A percentile compares a stretch with the other conserved stretches of the same genome.
These are phyloP conservation scores for Penicillium egyptiacum DNA, from an alignment of 495 filamentous ascomycete species.

Conservation along the genomic window DNA sequence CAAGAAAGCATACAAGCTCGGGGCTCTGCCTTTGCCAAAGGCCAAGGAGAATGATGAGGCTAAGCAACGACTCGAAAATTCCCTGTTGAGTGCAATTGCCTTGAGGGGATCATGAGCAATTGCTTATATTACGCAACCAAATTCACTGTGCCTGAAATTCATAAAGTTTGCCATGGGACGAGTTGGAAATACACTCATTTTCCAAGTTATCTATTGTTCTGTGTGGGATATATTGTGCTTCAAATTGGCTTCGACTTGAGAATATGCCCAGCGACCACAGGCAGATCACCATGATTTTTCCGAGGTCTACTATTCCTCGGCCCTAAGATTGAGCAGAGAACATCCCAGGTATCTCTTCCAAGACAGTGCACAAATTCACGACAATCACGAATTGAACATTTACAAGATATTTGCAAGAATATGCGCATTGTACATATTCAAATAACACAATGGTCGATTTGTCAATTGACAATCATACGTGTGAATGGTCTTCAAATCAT, in stretches of 20 bases:
- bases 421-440: too few relatives aligned
- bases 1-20: constrained; percentile 81
- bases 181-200: not conserved
- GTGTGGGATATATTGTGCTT: not conserved
- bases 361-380: constrained; percentile 1
- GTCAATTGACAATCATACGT: too few relatives aligned
- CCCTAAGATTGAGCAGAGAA: not conserved
- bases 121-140: not conserved
- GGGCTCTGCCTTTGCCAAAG: constrained; percentile 43
- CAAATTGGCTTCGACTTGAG: not conserved
- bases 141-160: not conserved
- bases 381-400: constrained; percentile 7
- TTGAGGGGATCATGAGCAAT: constrained; percentile 56
- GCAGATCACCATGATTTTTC: not conserved
- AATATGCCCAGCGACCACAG: not conserved
- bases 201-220: not conserved
- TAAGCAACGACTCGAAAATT: constrained; percentile 56
- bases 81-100: constrained; percentile 71
- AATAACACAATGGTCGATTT: too few relatives aligned
- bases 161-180: not conserved
- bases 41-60: constrained; percentile 28
- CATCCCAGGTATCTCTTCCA: not conserved
- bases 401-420: too few relatives aligned
- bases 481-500: too few relatives aligned
- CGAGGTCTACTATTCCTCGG: not conserved